These are phyloP conservation scores for Penicillium occitanis DNA, from an alignment of 2,329 filamentous ascomycete genomes.

Conservation along the genomic window DNA sequence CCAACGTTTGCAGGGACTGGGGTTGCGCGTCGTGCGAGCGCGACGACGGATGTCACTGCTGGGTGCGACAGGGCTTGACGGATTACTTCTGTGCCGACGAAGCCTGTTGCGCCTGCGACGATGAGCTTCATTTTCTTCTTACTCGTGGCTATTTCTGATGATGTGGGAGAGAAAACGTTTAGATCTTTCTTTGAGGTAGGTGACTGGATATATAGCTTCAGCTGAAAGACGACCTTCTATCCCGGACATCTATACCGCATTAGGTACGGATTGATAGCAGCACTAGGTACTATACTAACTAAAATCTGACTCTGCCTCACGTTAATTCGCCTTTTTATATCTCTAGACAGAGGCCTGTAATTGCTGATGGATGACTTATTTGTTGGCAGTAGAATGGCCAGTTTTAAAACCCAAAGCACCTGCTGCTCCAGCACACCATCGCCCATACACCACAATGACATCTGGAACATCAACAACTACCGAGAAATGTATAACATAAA, in stretches of 20 bases:
- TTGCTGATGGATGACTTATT: neutral
- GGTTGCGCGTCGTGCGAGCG: conserved; percentile 28
- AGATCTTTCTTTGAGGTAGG: neutral
- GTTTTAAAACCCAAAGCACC: neutral
- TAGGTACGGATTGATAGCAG: neutral
- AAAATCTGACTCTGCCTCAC: neutral
- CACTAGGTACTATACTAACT: neutral
- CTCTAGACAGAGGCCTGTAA: neutral
- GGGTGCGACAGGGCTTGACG: conserved; percentile 34
- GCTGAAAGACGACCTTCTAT: neutral
- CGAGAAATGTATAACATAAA: neutral
- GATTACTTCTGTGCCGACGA: conserved; percentile 38
- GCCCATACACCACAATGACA: neutral
- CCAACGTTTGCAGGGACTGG: conserved; percentile 20
- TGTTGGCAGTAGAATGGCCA: neutral
- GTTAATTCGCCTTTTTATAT: neutral
- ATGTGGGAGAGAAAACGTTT: neutral
- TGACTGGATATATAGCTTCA: neutral
- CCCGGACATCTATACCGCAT: neutral
- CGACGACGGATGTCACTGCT: conserved; percentile 32
- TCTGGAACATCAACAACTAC: no score
- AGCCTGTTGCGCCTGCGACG: conserved; percentile 36
- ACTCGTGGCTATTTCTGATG: neutral
- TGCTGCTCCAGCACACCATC: neutral
- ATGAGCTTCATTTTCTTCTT: conserved; percentile 37